Evolutionary conservation across 2,329 filamentous ascomycete species (phyloP), one percentile per base, ranked within the genome.

Genomic region (Tolypocladium nubicola): DNA sequence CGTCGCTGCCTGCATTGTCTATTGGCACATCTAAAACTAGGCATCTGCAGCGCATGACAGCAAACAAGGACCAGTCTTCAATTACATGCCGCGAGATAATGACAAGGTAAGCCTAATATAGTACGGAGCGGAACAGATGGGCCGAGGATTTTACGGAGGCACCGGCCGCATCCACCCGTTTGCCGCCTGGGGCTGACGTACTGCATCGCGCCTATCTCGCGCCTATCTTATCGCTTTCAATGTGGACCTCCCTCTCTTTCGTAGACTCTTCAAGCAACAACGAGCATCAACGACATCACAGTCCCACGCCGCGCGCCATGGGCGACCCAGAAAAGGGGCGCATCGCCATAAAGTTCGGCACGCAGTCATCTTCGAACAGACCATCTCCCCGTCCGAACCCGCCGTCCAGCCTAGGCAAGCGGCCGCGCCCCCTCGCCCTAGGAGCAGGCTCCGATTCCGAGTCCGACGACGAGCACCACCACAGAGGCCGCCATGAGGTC

Each of bases 271-370:
- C 26, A 5, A 45, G 23, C 35, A 23, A 19, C 23, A 30, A 3
- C 19, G 16, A 30, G 26, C 38, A 16, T 3, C 3, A 45, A 30
- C 40, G 13, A 14, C 53, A 47, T 35, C 40, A 45, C 58, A 60
- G 49, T 41, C 43, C 55, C 56, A 41, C 9, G n/a, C 53, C 47
- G 45, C 37, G 47, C 58, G 63, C 59, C 40, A 79, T 79, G 76
- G 63, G 74, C 13, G 68, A 72, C 43, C 63, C 70, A 49, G 68
- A 64, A 56, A 68, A 68, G 49, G 61, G 70, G 14, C 72, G 76
- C 33, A 79, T 81, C 64, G 77, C 78, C 60, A 80, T 81, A 52
- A 79, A 76, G 57, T 73, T 81, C 43, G 74, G 76, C 40, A 61
- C 68, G 8, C 52, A 63, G 11, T 59, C 66, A 21, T 65, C 68